Percentiles rank a stretch among this genome's conserved stretches.
These are phyloP conservation scores for Kodamaea plutei DNA, from an alignment of 1,139 yeast species.

Conservation along the genomic window DNA sequence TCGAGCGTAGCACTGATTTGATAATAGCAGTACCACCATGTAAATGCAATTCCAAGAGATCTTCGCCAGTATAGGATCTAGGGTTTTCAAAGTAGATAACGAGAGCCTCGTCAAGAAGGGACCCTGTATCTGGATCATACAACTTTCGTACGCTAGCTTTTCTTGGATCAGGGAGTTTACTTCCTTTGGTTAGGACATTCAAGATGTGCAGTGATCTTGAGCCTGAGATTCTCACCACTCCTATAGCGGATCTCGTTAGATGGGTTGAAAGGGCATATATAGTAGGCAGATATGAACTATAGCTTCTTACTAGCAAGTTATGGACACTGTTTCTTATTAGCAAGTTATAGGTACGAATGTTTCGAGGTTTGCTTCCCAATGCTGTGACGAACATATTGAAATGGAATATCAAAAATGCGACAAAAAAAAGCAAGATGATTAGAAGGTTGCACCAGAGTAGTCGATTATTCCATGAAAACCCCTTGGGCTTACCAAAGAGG, in stretches of 20 bases:
- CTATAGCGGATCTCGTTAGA: constrained; percentile 79
- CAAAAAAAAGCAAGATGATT: neutral
- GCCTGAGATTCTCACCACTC: constrained; percentile 82
- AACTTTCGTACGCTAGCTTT: constrained; percentile 54
- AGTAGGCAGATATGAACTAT: constrained; percentile 43
- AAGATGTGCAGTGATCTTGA: constrained; percentile 49
- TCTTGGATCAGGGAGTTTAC: constrained; percentile 48
- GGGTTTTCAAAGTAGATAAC: constrained; percentile 70
- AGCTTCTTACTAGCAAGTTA: neutral
- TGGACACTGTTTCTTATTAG: too few species aligned
- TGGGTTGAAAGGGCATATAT: constrained; percentile 89
- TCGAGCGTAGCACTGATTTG: constrained; percentile 60
- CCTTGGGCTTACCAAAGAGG: constrained; percentile 53
- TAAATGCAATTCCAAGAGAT: constrained; percentile 75
- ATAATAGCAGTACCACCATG: constrained; percentile 95
- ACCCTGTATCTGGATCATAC: constrained; percentile 33
- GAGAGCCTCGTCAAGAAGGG: constrained; percentile 71
- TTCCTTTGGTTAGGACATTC: constrained; percentile 40
- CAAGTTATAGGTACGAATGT: too few species aligned
- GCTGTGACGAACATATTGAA: too few species aligned
- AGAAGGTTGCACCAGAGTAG: neutral
- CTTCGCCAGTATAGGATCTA: constrained; percentile 91
- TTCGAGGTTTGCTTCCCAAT: too few species aligned
- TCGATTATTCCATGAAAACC: constrained; percentile 42
- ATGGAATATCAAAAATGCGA: too few species aligned